Evolutionary conservation across 1,284 basidiomycete genomes (phyloP).

Genomic region (Moesziomyces antarcticus): DNA sequence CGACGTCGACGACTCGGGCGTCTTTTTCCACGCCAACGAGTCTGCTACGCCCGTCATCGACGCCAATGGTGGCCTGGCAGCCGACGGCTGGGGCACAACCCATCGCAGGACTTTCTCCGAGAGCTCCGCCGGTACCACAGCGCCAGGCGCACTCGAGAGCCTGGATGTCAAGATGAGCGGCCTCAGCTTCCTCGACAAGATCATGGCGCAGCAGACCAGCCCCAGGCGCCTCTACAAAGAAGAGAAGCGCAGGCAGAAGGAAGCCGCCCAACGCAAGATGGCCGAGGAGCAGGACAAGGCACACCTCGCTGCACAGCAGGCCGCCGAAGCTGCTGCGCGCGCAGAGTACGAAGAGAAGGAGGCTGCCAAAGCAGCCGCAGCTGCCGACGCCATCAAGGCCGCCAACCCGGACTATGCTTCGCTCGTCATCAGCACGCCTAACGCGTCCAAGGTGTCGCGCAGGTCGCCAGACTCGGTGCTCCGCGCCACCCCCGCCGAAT

Average conservation of each 20-base stretch:
- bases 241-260: slow-evolving; percentile 52
- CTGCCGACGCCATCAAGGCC: slow-evolving; percentile 36
- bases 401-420: slow-evolving; percentile 43
- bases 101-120: slow-evolving; percentile 29
- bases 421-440: slow-evolving; percentile 36
- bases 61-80: slow-evolving; percentile 28
- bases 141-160: slow-evolving; percentile 24
- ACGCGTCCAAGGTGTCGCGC: slow-evolving; percentile 20
- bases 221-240: slow-evolving; percentile 58
- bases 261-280: slow-evolving; percentile 22
- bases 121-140: slow-evolving; percentile 30
- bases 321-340: slow-evolving; percentile 34
- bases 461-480: slow-evolving; percentile 34
- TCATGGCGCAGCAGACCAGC: slow-evolving; percentile 63
- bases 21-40: slow-evolving; percentile 28
- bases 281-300: slow-evolving; percentile 29
- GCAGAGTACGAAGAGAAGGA: slow-evolving; percentile 34
- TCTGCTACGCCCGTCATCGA: background rate
- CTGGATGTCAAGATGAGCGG: slow-evolving; percentile 56
- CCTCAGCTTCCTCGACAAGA: slow-evolving; percentile 61
- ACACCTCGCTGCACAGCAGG: slow-evolving; percentile 23
- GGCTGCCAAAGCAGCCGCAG: slow-evolving; percentile 36
- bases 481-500: slow-evolving; percentile 27
- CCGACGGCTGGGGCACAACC: slow-evolving; percentile 33
- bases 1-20: slow-evolving; percentile 50